Conservation (phyloP, 2,329 filamentous ascomycete species). For the Aulographum hederae region DNA sequence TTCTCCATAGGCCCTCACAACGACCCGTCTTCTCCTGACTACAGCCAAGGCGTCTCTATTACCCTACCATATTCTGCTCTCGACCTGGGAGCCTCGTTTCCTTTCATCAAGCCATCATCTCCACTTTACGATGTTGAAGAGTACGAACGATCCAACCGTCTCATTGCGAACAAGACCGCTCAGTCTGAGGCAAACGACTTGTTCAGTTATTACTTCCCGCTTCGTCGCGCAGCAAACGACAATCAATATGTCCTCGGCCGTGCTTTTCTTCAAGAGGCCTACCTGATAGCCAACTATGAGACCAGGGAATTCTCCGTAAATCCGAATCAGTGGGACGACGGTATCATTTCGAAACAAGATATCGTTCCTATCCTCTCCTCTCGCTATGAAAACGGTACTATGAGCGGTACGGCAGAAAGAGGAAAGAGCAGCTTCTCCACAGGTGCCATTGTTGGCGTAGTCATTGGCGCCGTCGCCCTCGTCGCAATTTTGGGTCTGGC, state of each 20-base stretch:
- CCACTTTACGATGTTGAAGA: no score
- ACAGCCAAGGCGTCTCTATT: no score
- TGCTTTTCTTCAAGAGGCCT: conserved; percentile 21
- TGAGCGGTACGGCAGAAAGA: not conserved
- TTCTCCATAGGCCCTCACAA: no score
- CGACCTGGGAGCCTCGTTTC: not conserved
- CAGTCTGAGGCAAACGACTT: not conserved
- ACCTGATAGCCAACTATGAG: conserved; percentile 19
- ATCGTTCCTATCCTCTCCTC: conserved; percentile 4
- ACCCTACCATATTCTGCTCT: not conserved
- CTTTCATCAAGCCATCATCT: no score
- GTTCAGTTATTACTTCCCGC: conserved; percentile 15
- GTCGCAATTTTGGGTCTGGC: not conserved
- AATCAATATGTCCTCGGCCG: conserved; percentile 20
- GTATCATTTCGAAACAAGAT: not conserved
- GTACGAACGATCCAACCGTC: no score
- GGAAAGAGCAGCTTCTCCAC: conserved; percentile 1
- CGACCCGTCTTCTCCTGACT: no score
- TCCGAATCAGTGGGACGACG: not conserved
- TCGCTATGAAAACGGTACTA: not conserved
- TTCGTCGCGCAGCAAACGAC: conserved; percentile 16
- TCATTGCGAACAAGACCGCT: no score
- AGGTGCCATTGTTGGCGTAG: conserved; percentile 6
- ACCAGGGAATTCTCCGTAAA: conserved; percentile 5
- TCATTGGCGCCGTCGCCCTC: conserved; percentile 1